Evolutionary conservation across 2,329 filamentous ascomycete genomes (phyloP), one percentile per base, ranked within the genome.

Genomic region (Verticillium nubilum): DNA sequence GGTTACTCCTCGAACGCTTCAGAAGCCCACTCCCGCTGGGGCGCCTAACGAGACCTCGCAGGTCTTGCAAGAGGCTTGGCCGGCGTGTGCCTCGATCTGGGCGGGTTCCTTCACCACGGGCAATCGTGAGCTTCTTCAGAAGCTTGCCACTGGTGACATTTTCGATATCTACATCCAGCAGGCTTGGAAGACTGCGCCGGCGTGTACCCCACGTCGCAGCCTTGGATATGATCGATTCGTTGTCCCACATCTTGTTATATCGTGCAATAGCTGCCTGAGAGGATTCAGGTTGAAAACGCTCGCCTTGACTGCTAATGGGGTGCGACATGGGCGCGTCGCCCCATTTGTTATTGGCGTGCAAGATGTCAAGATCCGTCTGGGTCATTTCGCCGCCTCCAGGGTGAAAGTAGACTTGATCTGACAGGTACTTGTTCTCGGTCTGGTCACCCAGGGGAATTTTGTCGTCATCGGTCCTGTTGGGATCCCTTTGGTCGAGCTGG

Each of bases 201-300:
- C 85, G 81, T 1, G 88, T 91, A 17, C 88, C 88, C 79, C 88
- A 86, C 0, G 88, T 91, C 19, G 88, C 88, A 15, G 86, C 81
- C 62, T 83, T 77, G 2, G 86, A 88, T 10, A 86, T 71, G 12
- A 87, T 76, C 0, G 86, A 88, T 28, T 79, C 80, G 54, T 78
- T 85, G 62, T 86, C 83, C 58, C 74, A 80, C 74, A 82, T 76
- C 12, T 73, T 74, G 63, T 84, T 74, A 58, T 82, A 86, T 42
- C 67, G 75, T 52, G 76, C 75, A 23, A 86, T 86, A 10, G 83
- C 83, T 17, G 74, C 81, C 52, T 82, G 76, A 1, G 83, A 80
- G 1, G 78, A 76, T 57, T 77, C 71, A 1, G 82, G 83, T 62
- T 85, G 82, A 53, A 74, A 67, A 23, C 69, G 68, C 67, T 4